A percentile compares a stretch with the other conserved stretches of the same genome.
Evolutionary conservation across 2,329 filamentous ascomycete species (phyloP).

Genomic region (Stylonectria norvegica): DNA sequence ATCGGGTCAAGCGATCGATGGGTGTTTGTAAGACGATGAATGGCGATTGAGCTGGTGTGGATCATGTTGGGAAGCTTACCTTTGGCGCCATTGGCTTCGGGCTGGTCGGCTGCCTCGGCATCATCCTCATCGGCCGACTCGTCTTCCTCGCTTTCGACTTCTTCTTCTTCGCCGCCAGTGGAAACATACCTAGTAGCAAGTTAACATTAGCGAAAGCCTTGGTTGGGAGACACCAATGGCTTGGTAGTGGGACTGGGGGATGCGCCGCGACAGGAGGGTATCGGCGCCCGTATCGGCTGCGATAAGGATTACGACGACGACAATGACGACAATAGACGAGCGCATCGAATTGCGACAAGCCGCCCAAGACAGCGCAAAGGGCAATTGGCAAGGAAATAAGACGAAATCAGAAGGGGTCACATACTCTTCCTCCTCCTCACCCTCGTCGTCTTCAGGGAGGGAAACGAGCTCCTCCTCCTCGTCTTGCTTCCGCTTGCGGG

Average conservation of each 20-base stretch:
- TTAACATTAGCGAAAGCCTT: slow-evolving; percentile 11
- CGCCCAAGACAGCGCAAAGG: not conserved
- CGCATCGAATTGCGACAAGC: not conserved
- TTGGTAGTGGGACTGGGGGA: not conserved
- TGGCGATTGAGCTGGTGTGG: too few species aligned
- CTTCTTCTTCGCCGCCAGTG: slow-evolving; percentile 40
- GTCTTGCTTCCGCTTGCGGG: slow-evolving; percentile 56
- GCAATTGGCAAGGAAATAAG: not conserved
- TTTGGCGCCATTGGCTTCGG: slow-evolving; percentile 33
- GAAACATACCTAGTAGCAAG: slow-evolving; percentile 32
- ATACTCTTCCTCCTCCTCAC: slow-evolving; percentile 55
- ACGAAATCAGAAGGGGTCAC: slow-evolving; percentile 20
- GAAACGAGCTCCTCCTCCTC: slow-evolving; percentile 54
- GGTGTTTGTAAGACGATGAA: slow-evolving; percentile 3
- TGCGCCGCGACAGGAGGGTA: not conserved
- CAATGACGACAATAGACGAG: too few species aligned
- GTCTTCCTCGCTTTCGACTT: slow-evolving; percentile 39
- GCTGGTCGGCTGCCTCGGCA: slow-evolving; percentile 34
- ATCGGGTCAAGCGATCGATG: not conserved
- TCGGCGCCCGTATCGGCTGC: not conserved
- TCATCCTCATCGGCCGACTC: slow-evolving; percentile 38
- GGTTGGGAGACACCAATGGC: not conserved
- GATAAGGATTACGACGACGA: too few species aligned
- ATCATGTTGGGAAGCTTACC: too few species aligned
- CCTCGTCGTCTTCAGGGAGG: slow-evolving; percentile 50